Base-by-base conservation (phyloP, 768 basidiomycete genomes). In the Glaciozyma martinii region DNA sequence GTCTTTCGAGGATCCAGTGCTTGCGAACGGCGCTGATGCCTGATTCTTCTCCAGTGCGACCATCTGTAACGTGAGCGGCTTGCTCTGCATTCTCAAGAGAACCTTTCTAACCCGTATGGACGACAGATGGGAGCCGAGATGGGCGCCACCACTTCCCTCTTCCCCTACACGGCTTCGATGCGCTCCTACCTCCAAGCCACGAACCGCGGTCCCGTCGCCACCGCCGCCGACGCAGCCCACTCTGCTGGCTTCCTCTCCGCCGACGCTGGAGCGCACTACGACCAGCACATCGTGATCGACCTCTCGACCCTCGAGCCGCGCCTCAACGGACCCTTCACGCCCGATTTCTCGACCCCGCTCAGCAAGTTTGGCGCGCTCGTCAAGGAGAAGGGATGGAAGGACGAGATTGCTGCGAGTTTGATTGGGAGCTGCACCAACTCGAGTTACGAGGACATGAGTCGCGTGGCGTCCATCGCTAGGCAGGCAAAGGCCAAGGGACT, bases 341-440 rank as follows among this genome's bases (percentile, higher is more conserved):
- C 95, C 15, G 95, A 99, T 78, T 78, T 98, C 52, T 87, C 93
- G 3, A 98, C 92, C 0, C 92, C 94, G 16, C 77, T 99, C 19
- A 95, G 93, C 19, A 85, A 86, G 72, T 98, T 99, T 74, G 86
- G 84, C 37, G 73, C 80, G 7, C 85, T 94, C 75, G 81, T 97
- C 25, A 79, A 84, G 75, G 83, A 86, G 68, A 87, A 90, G 76
- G 87, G 87, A 16, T 98, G 93, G 90, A 91, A 90, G 76, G 89
- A 92, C 73, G 87, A 90, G 75, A 79, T 98, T 59, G 88, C 91
- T 16, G 94, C 92, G 29, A 84, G 82, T 57, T 81, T 99, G 32
- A 99, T 99, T 73, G 95, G 95, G 29, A 95, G 91, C n/a, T 99
- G 95, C 77, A 99, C 95, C 37, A 99, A 99, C 76, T 95, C 92